Evolutionary conservation across 805 yeast genomes (phyloP).

Genomic region (Schizosaccharomyces octosporus): DNA sequence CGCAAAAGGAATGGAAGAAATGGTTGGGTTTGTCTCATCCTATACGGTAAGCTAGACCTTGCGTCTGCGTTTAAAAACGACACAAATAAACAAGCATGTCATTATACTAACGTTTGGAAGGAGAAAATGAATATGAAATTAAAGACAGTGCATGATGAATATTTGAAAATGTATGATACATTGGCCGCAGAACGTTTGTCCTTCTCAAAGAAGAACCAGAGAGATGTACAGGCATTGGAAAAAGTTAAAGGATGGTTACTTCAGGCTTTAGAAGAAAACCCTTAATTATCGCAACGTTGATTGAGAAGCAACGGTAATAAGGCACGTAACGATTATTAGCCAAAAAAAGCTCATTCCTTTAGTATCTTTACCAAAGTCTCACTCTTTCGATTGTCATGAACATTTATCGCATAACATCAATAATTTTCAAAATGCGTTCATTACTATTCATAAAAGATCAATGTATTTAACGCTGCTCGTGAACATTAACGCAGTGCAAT

Average conservation of each 20-base stretch:
- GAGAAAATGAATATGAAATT: not conserved
- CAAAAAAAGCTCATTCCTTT: too few species aligned
- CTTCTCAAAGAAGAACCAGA: not conserved
- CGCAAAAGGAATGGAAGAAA: not conserved
- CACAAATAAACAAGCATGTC: not conserved
- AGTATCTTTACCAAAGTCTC: too few species aligned
- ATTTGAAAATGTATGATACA: not conserved
- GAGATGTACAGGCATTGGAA: not conserved
- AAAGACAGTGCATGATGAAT: not conserved
- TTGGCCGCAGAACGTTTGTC: not conserved
- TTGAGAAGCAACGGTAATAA: too few species aligned
- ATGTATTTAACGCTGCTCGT: too few species aligned
- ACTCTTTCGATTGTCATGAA: too few species aligned
- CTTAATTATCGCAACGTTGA: not conserved
- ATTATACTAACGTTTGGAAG: not conserved
- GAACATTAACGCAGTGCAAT: too few species aligned
- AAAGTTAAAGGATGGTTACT: not conserved
- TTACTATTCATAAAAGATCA: too few species aligned
- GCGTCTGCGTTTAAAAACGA: not conserved
- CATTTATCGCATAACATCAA: too few species aligned
- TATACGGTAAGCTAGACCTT: not conserved
- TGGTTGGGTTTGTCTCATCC: not conserved
- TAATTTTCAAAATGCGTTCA: too few species aligned
- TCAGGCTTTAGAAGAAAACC: not conserved
- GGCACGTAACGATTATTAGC: too few species aligned